These are phyloP conservation scores for Dothideomycetes sp. DNA, from an alignment of 2,329 filamentous ascomycete species.

Conservation along the genomic window DNA sequence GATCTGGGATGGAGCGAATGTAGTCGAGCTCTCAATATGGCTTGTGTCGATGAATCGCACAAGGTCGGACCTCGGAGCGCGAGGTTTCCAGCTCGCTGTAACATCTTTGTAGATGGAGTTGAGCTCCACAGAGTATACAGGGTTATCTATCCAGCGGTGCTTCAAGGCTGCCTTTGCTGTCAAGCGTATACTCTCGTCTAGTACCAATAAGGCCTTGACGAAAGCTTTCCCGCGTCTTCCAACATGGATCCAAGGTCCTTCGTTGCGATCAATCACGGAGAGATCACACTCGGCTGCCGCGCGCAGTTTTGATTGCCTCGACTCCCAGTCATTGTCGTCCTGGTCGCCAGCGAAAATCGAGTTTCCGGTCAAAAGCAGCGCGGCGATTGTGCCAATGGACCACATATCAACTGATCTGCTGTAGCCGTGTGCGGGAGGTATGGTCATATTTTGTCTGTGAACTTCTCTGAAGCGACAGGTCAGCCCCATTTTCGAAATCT, in stretches of 20 bases:
- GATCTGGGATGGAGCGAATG: too few species aligned
- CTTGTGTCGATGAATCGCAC: slow-evolving; percentile 4
- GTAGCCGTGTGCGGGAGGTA: slow-evolving; percentile 32
- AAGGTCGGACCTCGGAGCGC: slow-evolving; percentile 6
- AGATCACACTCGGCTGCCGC: slow-evolving; percentile 32
- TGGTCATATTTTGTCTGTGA: slow-evolving; percentile 19
- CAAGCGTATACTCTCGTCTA: slow-evolving; percentile 39
- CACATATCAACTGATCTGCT: slow-evolving; percentile 51
- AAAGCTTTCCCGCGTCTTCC: slow-evolving; percentile 32
- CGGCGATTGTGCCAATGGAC: slow-evolving; percentile 47
- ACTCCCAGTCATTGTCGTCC: slow-evolving; percentile 16
- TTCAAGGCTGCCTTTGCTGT: slow-evolving; percentile 41
- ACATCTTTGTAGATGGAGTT: slow-evolving; percentile 39
- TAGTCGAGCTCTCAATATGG: too few species aligned
- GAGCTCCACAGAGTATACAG: slow-evolving; percentile 34
- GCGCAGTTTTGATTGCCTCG: slow-evolving; percentile 17
- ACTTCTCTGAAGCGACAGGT: slow-evolving; percentile 20
- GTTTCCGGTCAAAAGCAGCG: slow-evolving; percentile 40
- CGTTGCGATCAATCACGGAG: slow-evolving; percentile 29
- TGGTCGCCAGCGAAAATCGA: slow-evolving; percentile 32
- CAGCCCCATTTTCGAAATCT: background rate
- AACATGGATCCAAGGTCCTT: slow-evolving; percentile 30
- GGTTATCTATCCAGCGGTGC: slow-evolving; percentile 47
- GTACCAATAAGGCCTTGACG: slow-evolving; percentile 38
- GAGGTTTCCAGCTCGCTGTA: slow-evolving; percentile 40